Evolutionary conservation across 1,139 yeast genomes (phyloP), one percentile per base, ranked within the genome.

Genomic region (Saccharomyces hybrid): DNA sequence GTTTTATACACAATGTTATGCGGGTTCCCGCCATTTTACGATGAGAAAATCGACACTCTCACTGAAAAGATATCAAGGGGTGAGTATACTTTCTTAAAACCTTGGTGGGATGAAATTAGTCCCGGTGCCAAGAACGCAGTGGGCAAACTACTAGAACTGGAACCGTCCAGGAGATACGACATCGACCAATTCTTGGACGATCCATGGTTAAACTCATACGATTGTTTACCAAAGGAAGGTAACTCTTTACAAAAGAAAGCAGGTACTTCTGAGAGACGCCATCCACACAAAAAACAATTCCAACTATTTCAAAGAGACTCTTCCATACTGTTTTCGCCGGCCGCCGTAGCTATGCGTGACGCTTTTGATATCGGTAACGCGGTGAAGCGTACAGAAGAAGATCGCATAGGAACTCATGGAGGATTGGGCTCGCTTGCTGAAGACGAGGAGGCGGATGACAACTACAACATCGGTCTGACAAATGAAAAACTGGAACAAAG

Each of bases 71-170:
- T 91, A 47, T 83, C 95, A 11, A 77, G 77, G 53, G 97, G 97
- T 28, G 87, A 88, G 62, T 91, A 79, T 68, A 84, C 87, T n/a
- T 91, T 90, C 68, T 74, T 91, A 56, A 76, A 82, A 55, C 98
- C 98, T 0, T 91, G 98, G 98, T 91, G 98, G 98, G 97, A 91
- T 70, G 97, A 91, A 63, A 86, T 91, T 46, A 80, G 88, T 56
- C 69, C 65, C 46, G 88, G 86, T 23, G 98, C 96, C 5, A 89
- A 89, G 69, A 75, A 80, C 62, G 83, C 95, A 70, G 96, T 91
- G 8, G 71, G 82, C 3, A 83, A 79, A 63, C 75, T 91, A 55
- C 74, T 91, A 54, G 89, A 95, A 2, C 96, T 90, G 26, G 89
- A 90, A 67, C 97, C 97, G 1, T 72, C 75, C 14, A 76, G 78